phyloP scores from a whole-genome alignment of 805 yeast species.

The Cyberlindnera lachancei region DNA sequence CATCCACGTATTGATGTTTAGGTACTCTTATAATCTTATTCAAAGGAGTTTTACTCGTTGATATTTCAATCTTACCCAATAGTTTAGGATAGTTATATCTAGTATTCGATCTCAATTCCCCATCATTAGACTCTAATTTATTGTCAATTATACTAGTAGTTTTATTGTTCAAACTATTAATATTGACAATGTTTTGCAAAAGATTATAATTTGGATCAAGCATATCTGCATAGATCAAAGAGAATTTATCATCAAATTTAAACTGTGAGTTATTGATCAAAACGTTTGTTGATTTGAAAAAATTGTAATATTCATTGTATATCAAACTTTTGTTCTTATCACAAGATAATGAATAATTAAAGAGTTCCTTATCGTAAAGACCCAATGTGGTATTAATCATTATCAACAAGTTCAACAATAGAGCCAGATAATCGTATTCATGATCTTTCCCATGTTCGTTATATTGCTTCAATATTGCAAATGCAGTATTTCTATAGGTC shows the following conservation, averaged over 20 bases:
- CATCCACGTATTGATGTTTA: slow-evolving; percentile 10
- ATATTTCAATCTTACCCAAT: slow-evolving; percentile 12
- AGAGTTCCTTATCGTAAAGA: slow-evolving; percentile 8
- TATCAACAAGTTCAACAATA: slow-evolving; percentile 4
- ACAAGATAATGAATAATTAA: slow-evolving; percentile 5
- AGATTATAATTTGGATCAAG: slow-evolving; percentile 16
- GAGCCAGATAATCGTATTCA: not conserved
- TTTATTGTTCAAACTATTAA: not conserved
- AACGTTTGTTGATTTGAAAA: slow-evolving; percentile 9
- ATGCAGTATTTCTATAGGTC: not conserved
- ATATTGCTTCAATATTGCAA: not conserved
- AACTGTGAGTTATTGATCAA: slow-evolving; percentile 11
- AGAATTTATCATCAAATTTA: slow-evolving; percentile 9
- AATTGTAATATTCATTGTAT: slow-evolving; percentile 13
- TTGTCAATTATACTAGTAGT: not conserved
- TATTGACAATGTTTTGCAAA: slow-evolving; percentile 4
- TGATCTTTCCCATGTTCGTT: not conserved
- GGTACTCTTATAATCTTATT: slow-evolving; percentile 21
- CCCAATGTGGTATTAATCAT: slow-evolving; percentile 16
- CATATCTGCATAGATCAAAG: slow-evolving; percentile 16
- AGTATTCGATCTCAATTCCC: no score
- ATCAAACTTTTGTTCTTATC: slow-evolving; percentile 3
- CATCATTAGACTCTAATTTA: no score
- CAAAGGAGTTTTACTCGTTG: slow-evolving; percentile 14
- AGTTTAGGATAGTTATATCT: no score